Conservation (phyloP, 2,329 filamentous ascomycete species). For the Colletotrichum lentis region DNA sequence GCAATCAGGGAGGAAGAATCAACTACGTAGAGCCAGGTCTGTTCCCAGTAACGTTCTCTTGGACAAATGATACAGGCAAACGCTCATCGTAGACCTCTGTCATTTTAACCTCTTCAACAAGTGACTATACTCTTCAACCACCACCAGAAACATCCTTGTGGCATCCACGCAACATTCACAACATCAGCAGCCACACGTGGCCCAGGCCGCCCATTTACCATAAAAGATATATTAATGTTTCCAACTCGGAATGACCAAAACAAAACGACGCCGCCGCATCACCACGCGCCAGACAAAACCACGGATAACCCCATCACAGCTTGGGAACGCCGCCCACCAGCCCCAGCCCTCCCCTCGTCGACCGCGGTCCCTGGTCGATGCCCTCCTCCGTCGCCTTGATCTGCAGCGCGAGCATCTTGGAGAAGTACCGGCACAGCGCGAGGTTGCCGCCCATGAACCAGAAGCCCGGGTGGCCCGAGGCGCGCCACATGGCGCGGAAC, state of each 20-base stretch:
- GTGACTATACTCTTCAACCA: no score
- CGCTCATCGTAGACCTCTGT: no score
- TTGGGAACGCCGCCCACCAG: not conserved
- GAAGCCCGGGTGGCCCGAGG: slow-evolving; percentile 47
- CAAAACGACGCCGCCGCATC: not conserved
- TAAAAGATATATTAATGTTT: no score
- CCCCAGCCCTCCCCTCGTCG: not conserved
- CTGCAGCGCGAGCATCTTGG: slow-evolving; percentile 47
- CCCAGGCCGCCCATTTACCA: no score
- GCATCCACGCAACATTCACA: no score
- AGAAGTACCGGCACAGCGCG: slow-evolving; percentile 47
- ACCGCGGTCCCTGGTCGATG: slow-evolving; percentile 13
- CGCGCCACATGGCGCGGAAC: slow-evolving; percentile 46
- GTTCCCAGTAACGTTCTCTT: no score
- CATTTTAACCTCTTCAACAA: no score
- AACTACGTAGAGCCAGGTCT: no score
- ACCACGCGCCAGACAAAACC: not conserved
- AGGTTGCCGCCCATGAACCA: slow-evolving; percentile 51
- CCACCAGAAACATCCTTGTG: not conserved
- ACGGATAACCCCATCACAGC: not conserved
- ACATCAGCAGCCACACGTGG: not conserved
- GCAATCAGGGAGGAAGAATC: no score
- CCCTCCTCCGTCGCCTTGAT: slow-evolving; percentile 38
- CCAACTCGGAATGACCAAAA: no score
- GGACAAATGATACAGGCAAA: no score